A percentile compares a stretch with the other conserved stretches of the same genome.
Evolutionary conservation across 371 early-diverging fungal genomes (phyloP).

Genomic region (Syncephalastrum monosporum): DNA sequence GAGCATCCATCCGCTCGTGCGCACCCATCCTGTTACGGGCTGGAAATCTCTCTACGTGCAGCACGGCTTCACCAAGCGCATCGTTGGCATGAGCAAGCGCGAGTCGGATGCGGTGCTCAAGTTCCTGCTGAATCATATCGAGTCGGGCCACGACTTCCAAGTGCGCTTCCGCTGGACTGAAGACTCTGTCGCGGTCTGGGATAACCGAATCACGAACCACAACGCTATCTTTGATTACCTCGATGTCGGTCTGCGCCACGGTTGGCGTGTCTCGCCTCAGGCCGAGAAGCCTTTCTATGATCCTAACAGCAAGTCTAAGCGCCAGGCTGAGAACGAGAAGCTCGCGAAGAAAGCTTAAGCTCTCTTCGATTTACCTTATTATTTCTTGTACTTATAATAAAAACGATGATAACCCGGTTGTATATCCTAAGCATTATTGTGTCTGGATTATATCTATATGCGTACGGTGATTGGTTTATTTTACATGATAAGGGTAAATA

Average conservation of each 20-base stretch:
- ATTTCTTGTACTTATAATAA: too few relatives aligned
- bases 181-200: conserved; percentile 64
- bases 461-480: conserved; percentile 4
- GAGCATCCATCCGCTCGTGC: conserved; percentile 58
- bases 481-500: conserved; percentile 48
- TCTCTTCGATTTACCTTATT: too few relatives aligned
- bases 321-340: conserved; percentile 2
- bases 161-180: conserved; percentile 64
- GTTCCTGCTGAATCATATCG: conserved; percentile 50
- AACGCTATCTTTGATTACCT: conserved; percentile 52
- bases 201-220: conserved; percentile 55
- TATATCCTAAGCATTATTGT: too few relatives aligned
- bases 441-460: not conserved
- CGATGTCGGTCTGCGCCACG: conserved; percentile 36
- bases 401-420: too few relatives aligned
- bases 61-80: conserved; percentile 59
- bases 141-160: conserved; percentile 57
- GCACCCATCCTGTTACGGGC: conserved; percentile 70
- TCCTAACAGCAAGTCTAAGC: conserved; percentile 32
- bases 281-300: conserved; percentile 63
- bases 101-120: conserved; percentile 61
- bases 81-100: conserved; percentile 50
- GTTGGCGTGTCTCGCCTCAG: conserved; percentile 49
- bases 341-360: too few relatives aligned
- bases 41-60: conserved; percentile 65